phyloP scores from a whole-genome alignment of 2,329 filamentous ascomycete genomes.

The Arthrobotrys entomopaga region DNA sequence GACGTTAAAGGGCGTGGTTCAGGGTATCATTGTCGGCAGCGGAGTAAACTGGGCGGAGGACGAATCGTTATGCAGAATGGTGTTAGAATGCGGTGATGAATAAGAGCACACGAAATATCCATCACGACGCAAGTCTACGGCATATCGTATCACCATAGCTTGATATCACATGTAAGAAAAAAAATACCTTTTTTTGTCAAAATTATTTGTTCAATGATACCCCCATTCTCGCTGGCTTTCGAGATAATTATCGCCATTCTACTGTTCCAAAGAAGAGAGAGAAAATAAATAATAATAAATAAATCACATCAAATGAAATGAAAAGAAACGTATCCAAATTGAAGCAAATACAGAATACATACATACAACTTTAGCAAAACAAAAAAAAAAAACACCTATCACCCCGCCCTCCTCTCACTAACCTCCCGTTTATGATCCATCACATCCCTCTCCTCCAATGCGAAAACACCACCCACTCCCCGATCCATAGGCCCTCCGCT shows the following conservation, averaged over 20 bases:
- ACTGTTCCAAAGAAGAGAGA: too few relatives aligned
- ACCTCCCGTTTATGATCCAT: constrained; percentile 40
- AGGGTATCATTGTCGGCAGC: constrained; percentile 80
- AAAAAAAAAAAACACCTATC: constrained; percentile 1
- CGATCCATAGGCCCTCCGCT: background rate
- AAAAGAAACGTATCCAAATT: background rate
- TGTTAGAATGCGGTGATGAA: constrained; percentile 67
- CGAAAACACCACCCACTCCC: background rate
- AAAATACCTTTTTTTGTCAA: background rate
- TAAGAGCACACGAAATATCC: constrained; percentile 4
- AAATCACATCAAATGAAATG: too few relatives aligned
- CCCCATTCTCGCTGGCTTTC: too few relatives aligned
- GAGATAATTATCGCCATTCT: background rate
- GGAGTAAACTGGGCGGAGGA: constrained; percentile 83
- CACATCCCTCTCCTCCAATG: constrained; percentile 38
- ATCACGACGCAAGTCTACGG: too few relatives aligned
- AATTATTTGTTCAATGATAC: constrained; percentile 16
- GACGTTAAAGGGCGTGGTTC: constrained; percentile 80
- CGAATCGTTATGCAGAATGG: constrained; percentile 73
- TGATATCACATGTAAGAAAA: background rate
- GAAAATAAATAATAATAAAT: too few relatives aligned
- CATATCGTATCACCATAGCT: too few relatives aligned
- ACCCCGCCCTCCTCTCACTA: constrained; percentile 5
- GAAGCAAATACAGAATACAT: too few relatives aligned
- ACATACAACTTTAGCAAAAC: too few relatives aligned